Evolutionary conservation across 495 filamentous ascomycete species (phyloP).

Genomic region (Aspergillus ostianus): DNA sequence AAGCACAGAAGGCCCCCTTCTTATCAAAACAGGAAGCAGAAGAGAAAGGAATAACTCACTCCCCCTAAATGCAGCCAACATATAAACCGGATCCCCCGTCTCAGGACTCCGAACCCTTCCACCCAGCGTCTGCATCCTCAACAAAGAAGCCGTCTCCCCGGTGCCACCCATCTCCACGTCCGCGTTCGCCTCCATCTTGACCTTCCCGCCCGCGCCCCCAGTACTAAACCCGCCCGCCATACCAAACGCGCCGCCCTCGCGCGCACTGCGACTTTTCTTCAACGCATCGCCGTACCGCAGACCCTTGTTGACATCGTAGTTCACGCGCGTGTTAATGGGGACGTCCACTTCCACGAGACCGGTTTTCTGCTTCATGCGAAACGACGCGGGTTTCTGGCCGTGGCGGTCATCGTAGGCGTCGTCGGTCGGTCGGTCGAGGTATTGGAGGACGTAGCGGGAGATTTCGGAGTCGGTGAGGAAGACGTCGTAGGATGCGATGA

Average conservation of each 20-base stretch:
- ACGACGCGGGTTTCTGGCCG: conserved; percentile 52
- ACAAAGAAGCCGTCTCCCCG: conserved; percentile 28
- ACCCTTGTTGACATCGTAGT: conserved; percentile 66
- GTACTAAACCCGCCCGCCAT: conserved; percentile 59
- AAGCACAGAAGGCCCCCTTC: neutral
- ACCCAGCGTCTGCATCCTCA: conserved; percentile 55
- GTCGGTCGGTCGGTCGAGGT: conserved; percentile 50
- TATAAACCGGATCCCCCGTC: conserved; percentile 62
- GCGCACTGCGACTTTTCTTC: conserved; percentile 50
- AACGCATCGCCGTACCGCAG: conserved; percentile 65
- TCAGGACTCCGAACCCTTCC: conserved; percentile 62
- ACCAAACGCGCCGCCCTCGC: conserved; percentile 57
- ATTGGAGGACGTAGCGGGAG: conserved; percentile 66
- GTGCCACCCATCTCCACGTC: conserved; percentile 39
- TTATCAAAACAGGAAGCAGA: neutral
- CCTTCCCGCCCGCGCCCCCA: conserved; percentile 30
- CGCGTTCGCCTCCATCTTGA: conserved; percentile 34
- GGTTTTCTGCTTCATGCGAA: conserved; percentile 65
- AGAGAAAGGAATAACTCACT: conserved; percentile 41
- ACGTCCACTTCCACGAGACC: conserved; percentile 76
- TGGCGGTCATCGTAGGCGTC: conserved; percentile 56
- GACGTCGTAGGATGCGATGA: conserved; percentile 60
- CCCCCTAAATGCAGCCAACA: conserved; percentile 67
- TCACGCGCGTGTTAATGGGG: conserved; percentile 57
- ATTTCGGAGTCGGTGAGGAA: conserved; percentile 55